A percentile compares a stretch with the other conserved stretches of the same genome.
Conservation (phyloP, 129 eudicot species). For the Sambucus nigra region DNA sequence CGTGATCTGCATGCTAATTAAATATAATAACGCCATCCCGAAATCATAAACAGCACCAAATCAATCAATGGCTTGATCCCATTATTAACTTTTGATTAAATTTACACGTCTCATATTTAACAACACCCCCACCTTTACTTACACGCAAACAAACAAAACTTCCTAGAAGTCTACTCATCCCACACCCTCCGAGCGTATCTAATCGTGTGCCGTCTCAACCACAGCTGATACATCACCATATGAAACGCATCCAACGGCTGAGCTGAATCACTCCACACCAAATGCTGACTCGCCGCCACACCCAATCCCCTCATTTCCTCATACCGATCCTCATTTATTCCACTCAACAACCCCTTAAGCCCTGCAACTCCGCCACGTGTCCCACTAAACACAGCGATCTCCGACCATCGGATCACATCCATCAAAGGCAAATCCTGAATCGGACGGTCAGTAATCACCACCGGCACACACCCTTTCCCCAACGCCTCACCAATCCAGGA, state of each 20-base stretch:
- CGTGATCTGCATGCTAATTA: too few relatives aligned
- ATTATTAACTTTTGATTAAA: too few relatives aligned
- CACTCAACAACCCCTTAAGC: slow-evolving; percentile 36
- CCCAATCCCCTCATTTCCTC: slow-evolving; percentile 53
- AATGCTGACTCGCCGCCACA: slow-evolving; percentile 60
- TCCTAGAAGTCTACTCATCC: too few relatives aligned
- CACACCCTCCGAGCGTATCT: slow-evolving; percentile 48
- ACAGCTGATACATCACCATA: slow-evolving; percentile 88
- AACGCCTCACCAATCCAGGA: slow-evolving; percentile 62
- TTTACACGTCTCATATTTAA: too few relatives aligned
- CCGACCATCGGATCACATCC: slow-evolving; percentile 81
- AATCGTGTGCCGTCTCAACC: slow-evolving; percentile 83
- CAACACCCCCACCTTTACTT: too few relatives aligned
- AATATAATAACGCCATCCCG: too few relatives aligned
- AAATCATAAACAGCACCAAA: too few relatives aligned
- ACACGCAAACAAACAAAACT: too few relatives aligned
- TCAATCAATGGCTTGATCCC: too few relatives aligned
- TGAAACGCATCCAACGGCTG: slow-evolving; percentile 88
- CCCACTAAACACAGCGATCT: slow-evolving; percentile 51
- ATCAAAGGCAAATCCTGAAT: slow-evolving; percentile 84
- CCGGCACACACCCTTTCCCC: slow-evolving; percentile 71
- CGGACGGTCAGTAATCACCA: slow-evolving; percentile 82
- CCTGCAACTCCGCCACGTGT: slow-evolving; percentile 35
- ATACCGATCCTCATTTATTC: slow-evolving; percentile 32
- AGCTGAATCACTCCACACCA: slow-evolving; percentile 74